Percentiles rank a stretch among this genome's conserved stretches.
Conservation (phyloP, 2,329 filamentous ascomycete species). For the Lecanoromycetidae sp. region DNA sequence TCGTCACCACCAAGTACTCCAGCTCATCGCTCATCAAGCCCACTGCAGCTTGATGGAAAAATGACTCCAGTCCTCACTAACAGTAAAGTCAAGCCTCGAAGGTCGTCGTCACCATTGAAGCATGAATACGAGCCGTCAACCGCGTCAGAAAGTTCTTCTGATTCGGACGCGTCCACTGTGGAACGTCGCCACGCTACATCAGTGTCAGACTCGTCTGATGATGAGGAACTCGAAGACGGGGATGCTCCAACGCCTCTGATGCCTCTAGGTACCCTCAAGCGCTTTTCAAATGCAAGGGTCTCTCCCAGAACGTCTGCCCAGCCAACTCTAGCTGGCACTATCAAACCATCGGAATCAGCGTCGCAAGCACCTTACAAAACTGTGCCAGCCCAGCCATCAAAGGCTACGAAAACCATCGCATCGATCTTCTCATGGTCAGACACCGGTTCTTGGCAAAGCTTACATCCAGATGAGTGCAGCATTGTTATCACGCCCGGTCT, state of each 20-base stretch:
- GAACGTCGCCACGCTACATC: constrained; percentile 37
- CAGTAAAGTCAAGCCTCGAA: constrained; percentile 43
- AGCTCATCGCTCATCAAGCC: constrained; percentile 42
- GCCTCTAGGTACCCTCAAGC: constrained; percentile 21
- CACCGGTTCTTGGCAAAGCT: constrained; percentile 47
- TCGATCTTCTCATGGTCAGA: constrained; percentile 54
- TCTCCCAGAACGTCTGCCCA: constrained; percentile 23
- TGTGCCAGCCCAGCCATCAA: constrained; percentile 35
- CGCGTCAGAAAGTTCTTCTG: constrained; percentile 48
- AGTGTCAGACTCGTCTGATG: constrained; percentile 36
- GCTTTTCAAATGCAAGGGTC: constrained; percentile 30
- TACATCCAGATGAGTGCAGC: constrained; percentile 51
- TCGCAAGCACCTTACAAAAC: constrained; percentile 59
- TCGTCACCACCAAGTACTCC: constrained; percentile 33
- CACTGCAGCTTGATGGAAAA: constrained; percentile 32
- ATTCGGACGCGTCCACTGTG: constrained; percentile 46
- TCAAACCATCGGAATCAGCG: constrained; percentile 69
- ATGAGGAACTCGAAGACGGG: constrained; percentile 45
- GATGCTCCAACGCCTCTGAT: constrained; percentile 30
- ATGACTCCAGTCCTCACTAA: constrained; percentile 36
- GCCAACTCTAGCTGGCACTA: constrained; percentile 39
- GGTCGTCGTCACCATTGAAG: constrained; percentile 85
- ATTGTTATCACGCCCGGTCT: constrained; percentile 52
- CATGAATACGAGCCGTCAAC: constrained; percentile 91
- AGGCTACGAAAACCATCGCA: constrained; percentile 45